Percentiles rank a stretch among this genome's conserved stretches.
Evolutionary conservation across 2,329 filamentous ascomycete species (phyloP).

Genomic region (Ophiocordyceps sinensis): DNA sequence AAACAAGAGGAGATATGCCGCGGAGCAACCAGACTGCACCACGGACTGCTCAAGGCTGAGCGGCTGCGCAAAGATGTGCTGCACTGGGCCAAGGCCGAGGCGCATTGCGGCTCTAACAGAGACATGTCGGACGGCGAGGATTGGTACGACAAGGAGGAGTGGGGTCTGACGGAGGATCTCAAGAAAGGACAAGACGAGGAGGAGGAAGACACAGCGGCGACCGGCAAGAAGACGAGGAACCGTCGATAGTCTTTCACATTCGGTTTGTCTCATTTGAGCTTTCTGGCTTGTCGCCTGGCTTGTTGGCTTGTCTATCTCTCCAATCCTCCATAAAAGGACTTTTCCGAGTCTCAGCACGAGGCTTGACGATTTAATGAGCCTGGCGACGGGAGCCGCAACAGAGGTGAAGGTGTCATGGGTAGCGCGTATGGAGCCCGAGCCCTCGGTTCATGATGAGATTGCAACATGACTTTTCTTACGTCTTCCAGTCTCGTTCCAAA

Average conservation of each 20-base stretch:
- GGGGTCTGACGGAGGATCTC: conserved; percentile 58
- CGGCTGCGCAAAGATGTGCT: conserved; percentile 57
- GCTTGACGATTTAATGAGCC: too few relatives aligned
- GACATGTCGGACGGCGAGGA: conserved; percentile 83
- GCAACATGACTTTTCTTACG: too few relatives aligned
- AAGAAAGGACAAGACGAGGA: conserved; percentile 75
- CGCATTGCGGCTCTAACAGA: conserved; percentile 47
- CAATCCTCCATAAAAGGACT: too few relatives aligned
- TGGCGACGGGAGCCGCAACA: too few relatives aligned
- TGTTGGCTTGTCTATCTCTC: too few relatives aligned
- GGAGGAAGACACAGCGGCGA: conserved; percentile 53
- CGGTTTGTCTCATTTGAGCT: background rate
- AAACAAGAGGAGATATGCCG: conserved; percentile 77
- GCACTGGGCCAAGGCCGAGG: conserved; percentile 66
- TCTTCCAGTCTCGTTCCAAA: too few relatives aligned
- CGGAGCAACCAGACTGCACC: conserved; percentile 51
- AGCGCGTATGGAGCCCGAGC: too few relatives aligned
- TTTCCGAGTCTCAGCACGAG: too few relatives aligned
- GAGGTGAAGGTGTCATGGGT: too few relatives aligned
- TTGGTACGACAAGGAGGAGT: conserved; percentile 75
- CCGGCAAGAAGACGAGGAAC: conserved; percentile 47
- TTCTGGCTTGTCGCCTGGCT: too few relatives aligned
- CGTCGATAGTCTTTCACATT: conserved; percentile 20
- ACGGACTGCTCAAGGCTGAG: conserved; percentile 59
- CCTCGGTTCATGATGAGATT: too few relatives aligned